A percentile compares a stretch with the other conserved stretches of the same genome.
Conservation (phyloP, 495 filamentous ascomycete genomes). For the Collariella sp. region DNA sequence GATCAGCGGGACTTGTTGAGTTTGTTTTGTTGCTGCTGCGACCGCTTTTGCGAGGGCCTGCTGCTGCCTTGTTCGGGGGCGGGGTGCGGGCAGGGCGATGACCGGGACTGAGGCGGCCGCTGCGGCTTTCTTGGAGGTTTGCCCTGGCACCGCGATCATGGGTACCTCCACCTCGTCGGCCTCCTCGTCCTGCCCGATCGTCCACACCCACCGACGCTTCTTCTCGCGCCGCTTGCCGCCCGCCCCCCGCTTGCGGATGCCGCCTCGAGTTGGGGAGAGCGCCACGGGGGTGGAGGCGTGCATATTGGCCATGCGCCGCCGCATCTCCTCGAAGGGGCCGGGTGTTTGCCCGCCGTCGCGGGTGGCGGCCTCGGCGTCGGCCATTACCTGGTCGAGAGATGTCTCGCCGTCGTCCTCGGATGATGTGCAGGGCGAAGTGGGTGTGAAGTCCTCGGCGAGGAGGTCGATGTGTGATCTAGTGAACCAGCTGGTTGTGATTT, state of each 20-base stretch:
- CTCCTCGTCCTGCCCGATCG: conserved; percentile 41
- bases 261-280: conserved; percentile 24
- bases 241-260: conserved; percentile 38
- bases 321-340: conserved; percentile 50
- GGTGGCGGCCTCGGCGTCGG: conserved; percentile 36
- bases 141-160: conserved; percentile 15
- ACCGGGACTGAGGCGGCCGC: conserved; percentile 12
- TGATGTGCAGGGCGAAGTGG: conserved; percentile 33
- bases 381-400: conserved; percentile 39
- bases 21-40: background rate
- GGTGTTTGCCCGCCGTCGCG: conserved; percentile 49
- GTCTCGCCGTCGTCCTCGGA: conserved; percentile 19
- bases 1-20: background rate
- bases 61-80: conserved; percentile 1
- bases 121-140: conserved; percentile 6
- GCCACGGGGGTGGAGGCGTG: conserved; percentile 27
- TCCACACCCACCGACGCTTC: conserved; percentile 47
- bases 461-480: conserved; percentile 49
- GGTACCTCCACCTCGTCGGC: conserved; percentile 24
- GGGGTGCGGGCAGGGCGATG: conserved; percentile 12
- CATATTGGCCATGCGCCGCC: conserved; percentile 42
- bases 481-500: conserved; percentile 48
- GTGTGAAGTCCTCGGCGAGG: conserved; percentile 42
- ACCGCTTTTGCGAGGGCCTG: conserved; percentile 1
- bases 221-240: conserved; percentile 38